Evolutionary conservation across 345 rosid species (phyloP), one percentile per base, ranked within the genome.

Genomic region (Excoecaria agallocha): DNA sequence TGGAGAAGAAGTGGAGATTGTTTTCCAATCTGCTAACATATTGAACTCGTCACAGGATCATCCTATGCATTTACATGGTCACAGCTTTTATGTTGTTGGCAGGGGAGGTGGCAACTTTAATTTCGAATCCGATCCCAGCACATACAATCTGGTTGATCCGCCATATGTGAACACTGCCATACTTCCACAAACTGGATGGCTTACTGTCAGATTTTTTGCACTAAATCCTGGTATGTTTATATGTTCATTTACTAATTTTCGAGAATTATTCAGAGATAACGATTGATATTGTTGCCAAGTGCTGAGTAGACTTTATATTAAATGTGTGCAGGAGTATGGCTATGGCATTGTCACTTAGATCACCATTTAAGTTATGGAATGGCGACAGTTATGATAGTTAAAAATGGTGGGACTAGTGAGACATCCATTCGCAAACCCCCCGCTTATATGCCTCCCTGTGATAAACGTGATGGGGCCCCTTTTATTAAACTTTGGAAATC

Each of bases 61-160:
- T 68, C 88, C 88, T 0, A 77, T 85, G 76, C 88, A 85, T 75
- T 43, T 83, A 1, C 88, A 85, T 25, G 88, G 86, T 2, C 73
- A 45, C 49, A 83, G 81, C 75, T 80, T 85, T 81, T 85, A 78
- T 61, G 66, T 85, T 64, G 85, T 85, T 5, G 88, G 88, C 1
- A 49, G 24, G 5, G 86, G 82, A 7, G 5, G 17, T 0, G 88
- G 85, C 15, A 81, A 83, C 45, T 85, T 80, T 67, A 54, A 85
- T 73, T 43, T 69, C 2, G 51, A 3, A 6, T 76, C 70, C 0
- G 72, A 72, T 58, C 84, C 84, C 3, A 41, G 9, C 1, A 38
- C 69, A 12, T 85, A 75, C 54, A 85, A 85, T 43, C 50, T 80
- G 66, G 43, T 49, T n/a, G 70, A 76, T 69, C 74, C 74, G n/a